Evolutionary conservation across 1,139 yeast genomes (phyloP), one percentile per base, ranked within the genome.

Genomic region (Saccharomyces hybrid): DNA sequence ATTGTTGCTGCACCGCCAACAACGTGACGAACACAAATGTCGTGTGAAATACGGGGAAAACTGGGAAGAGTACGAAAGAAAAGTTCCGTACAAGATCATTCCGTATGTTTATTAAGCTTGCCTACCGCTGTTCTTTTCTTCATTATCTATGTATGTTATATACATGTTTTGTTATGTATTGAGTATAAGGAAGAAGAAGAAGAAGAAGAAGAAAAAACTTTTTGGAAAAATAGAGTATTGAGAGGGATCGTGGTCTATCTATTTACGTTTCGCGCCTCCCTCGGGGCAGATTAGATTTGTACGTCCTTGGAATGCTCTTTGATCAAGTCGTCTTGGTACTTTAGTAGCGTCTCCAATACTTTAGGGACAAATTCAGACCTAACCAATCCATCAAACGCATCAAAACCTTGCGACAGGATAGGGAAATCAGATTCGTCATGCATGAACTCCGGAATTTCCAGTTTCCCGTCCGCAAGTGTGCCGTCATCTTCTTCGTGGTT

Each of bases 21-120:
- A 72, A 20, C 80, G 99, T 69, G 99, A 93, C 71, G 98, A 91
- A 64, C 86, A 85, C 52, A 91, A 93, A 71, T 93, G 99, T 70
- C 78, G 84, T 38, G 82, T 74, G 34, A 93, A 93, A 74, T 95
- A 93, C 65, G 95, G 95, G 20, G 76, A 83, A 58, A 80, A 84
- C 49, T 93, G 99, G 99, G 79, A 74, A 53, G 83, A 85, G 70
- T 95, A 93, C 70, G 88, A 87, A 72, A 74, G 71, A 58, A 68
- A 72, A 61, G 99, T 95, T 20, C 96, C 96, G 16, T 91, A 85
- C 71, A 85, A 90, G 68, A 90, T 93, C 60, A 79, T 93, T 59
- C 99, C 99, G 3, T 89, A 84, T 64, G 71, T 93, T 7, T 93
- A 90, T 69, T 93, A 74, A 47, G 46, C 23, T 28, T 11, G 42